Evolutionary conservation across 192 early-diverging fungal genomes (phyloP), one percentile per base, ranked within the genome.

Genomic region (Rhizophagus clarus): DNA sequence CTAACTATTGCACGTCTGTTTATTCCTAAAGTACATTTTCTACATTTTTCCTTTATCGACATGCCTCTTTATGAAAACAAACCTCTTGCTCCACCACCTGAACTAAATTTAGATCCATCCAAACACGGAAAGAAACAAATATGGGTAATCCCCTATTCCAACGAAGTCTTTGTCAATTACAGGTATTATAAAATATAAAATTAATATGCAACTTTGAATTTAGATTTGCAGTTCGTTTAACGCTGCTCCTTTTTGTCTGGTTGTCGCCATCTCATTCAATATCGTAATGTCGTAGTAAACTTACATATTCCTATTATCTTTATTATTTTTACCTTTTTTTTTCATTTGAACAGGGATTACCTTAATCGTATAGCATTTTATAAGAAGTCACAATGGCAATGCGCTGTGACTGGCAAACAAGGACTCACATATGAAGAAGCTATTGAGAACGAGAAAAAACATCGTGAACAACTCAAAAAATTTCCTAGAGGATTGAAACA

Each of bases 341-440:
- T 5, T 37, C 37, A n/a, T 73, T 82, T 60, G 61, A 31, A 77
- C 84, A 95, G 94, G 6, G 89, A 93, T 32, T 96, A 93, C 80
- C 82, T 92, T 51, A 89, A 87, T 6, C 89, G 93, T 11, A 85
- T 89, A 60, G 79, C 83, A 32, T 85, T 95, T 17, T 96, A 96
- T 79, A 87, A 88, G 29, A 90, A 91, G 72, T 88, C 87, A 51
- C 82, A 89, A 29, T 98, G 96, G 92, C 87, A 93, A 75, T 97
- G 96, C 84, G 88, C 89, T 62, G 85, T 86, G 7, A 94, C 94
- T 2, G 94, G 96, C 1, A 93, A 91, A 79, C 82, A 84, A 28
- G 84, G 89, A 60, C 83, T 98, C 68, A 96, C 93, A 0, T 98
- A 92, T 76, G 88, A 91, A 76, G 90, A 96, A 77, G 97, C 97